Evolutionary conservation across 1,284 basidiomycete genomes (phyloP).

Genomic region (Microbotryomycetes sp.): DNA sequence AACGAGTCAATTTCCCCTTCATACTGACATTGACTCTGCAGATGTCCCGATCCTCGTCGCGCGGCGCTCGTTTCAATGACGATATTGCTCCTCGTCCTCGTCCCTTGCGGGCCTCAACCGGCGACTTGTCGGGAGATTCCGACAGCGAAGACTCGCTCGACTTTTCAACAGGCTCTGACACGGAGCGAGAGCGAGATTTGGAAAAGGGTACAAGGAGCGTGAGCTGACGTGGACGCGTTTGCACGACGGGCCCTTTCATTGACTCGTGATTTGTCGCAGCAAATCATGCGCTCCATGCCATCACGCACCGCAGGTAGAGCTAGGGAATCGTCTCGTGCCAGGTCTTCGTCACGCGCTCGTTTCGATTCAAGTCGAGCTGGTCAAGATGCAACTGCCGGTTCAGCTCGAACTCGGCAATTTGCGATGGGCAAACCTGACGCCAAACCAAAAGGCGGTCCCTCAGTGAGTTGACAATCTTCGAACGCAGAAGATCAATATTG

Average conservation of each 20-base stretch:
- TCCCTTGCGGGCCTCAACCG: not conserved
- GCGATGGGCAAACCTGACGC: not conserved
- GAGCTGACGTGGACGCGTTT: not conserved
- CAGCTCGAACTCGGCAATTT: not conserved
- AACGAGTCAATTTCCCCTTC: too few species aligned
- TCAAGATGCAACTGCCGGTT: not conserved
- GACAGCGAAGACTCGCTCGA: not conserved
- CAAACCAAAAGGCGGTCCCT: not conserved
- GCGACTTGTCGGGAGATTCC: not conserved
- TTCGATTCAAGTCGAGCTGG: too few species aligned
- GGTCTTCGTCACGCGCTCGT: too few species aligned
- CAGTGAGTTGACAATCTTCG: not conserved
- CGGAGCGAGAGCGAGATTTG: not conserved
- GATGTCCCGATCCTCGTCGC: too few species aligned
- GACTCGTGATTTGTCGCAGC: too few species aligned
- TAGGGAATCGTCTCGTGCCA: not conserved
- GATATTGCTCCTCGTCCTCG: not conserved
- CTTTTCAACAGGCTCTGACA: not conserved
- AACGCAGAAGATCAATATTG: not conserved
- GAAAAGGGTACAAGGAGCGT: not conserved
- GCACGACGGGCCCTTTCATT: too few species aligned
- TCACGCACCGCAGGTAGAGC: not conserved
- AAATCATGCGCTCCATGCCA: not conserved
- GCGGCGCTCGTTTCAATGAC: too few species aligned
- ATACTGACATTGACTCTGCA: too few species aligned